Percentiles rank a stretch among this genome's conserved stretches.
Evolutionary conservation across 1,139 yeast species (phyloP).

Genomic region (Meyerozyma elateridarum): DNA sequence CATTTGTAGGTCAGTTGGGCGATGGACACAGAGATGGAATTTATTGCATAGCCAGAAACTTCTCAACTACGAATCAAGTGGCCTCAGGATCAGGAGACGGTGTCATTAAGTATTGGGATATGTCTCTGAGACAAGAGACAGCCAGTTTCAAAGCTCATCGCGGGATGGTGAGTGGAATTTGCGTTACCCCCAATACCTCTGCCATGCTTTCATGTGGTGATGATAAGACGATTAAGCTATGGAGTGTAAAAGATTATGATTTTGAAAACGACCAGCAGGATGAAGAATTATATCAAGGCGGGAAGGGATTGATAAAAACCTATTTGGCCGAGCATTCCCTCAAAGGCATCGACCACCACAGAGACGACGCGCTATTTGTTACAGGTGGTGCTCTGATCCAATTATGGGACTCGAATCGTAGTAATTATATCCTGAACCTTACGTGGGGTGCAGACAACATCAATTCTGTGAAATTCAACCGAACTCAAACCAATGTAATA

Average conservation of each 20-base stretch:
- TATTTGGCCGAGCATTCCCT: slow-evolving; percentile 82
- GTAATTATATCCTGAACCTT: slow-evolving; percentile 69
- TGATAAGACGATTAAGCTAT: slow-evolving; percentile 83
- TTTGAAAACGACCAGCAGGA: slow-evolving; percentile 35
- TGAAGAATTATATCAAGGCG: slow-evolving; percentile 29
- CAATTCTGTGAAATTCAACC: slow-evolving; percentile 77
- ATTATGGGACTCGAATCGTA: slow-evolving; percentile 82
- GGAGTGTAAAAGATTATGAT: slow-evolving; percentile 53
- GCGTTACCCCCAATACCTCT: slow-evolving; percentile 66
- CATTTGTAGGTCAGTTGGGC: slow-evolving; percentile 92
- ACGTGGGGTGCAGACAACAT: slow-evolving; percentile 97
- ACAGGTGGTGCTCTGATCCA: slow-evolving; percentile 91
- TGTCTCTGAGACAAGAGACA: slow-evolving; percentile 66
- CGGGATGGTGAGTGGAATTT: slow-evolving; percentile 84
- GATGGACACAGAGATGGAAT: slow-evolving; percentile 95
- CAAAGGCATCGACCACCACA: slow-evolving; percentile 82
- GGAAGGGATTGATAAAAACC: slow-evolving; percentile 61
- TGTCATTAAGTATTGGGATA: slow-evolving; percentile 87
- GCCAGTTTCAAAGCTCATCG: slow-evolving; percentile 84
- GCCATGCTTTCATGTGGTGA: slow-evolving; percentile 79
- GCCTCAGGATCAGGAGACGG: slow-evolving; percentile 98
- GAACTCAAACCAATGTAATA: slow-evolving; percentile 81
- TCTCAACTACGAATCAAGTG: slow-evolving; percentile 60
- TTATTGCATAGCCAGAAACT: slow-evolving; percentile 82
- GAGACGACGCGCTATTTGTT: slow-evolving; percentile 67